Evolutionary conservation across 495 filamentous ascomycete species (phyloP).

Genomic region (Neurospora intermedia): DNA sequence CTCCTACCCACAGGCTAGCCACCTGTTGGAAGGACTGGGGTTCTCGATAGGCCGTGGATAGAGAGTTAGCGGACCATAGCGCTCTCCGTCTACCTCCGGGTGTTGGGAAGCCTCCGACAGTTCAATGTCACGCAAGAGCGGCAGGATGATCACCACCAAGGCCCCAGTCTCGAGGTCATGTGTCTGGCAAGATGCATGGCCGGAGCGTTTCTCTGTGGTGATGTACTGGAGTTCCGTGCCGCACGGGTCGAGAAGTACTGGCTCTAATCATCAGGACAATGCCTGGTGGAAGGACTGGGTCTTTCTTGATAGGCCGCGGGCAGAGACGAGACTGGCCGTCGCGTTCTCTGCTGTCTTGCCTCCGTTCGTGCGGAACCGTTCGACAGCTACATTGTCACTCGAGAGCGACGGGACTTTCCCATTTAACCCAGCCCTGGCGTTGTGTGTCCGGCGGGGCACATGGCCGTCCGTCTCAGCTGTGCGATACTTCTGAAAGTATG

Average conservation of each 20-base stretch:
- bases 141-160: background rate
- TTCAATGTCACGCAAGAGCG: background rate
- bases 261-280: background rate
- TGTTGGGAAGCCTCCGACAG: background rate
- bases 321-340: background rate
- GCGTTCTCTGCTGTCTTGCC: background rate
- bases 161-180: background rate
- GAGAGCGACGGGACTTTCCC: conserved; percentile 3
- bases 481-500: background rate
- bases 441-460: background rate
- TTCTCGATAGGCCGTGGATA: background rate
- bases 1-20: conserved; percentile 2
- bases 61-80: background rate
- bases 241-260: background rate
- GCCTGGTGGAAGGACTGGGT: background rate
- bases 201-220: background rate
- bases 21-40: conserved; percentile 4
- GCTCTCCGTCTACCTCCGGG: background rate
- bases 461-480: background rate
- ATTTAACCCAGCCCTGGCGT: background rate
- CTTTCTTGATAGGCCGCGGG: background rate
- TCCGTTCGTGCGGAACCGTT: conserved; percentile 1
- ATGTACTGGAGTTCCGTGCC: background rate
- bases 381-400: background rate
- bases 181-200: background rate